Evolutionary conservation across 2,329 filamentous ascomycete species (phyloP).

Genomic region (Cadophora malorum): DNA sequence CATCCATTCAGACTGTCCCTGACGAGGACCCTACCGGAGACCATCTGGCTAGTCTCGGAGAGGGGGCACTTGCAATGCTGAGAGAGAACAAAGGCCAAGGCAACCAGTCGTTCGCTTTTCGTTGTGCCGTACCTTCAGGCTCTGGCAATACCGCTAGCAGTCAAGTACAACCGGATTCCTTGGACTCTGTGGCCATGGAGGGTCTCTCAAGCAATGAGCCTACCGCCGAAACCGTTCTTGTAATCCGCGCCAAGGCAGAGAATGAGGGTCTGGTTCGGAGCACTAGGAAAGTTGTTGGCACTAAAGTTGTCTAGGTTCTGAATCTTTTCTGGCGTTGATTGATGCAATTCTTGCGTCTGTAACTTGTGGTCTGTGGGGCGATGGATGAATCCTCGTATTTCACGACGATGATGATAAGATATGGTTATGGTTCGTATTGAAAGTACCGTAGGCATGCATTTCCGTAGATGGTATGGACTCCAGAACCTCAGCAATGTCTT

Average conservation of each 20-base stretch:
- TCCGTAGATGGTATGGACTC: neutral
- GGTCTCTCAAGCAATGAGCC: neutral
- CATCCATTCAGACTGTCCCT: neutral
- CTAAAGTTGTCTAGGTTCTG: neutral
- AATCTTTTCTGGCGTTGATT: neutral
- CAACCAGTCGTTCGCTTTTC: neutral
- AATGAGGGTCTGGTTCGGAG: neutral
- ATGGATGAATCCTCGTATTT: neutral
- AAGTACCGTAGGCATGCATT: neutral
- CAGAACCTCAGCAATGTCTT: neutral
- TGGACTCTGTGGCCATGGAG: too few relatives aligned
- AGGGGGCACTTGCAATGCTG: conserved; percentile 7
- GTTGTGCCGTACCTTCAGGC: neutral
- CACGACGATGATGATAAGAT: neutral
- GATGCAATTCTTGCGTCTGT: neutral
- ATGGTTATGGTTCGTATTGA: neutral
- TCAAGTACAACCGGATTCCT: neutral
- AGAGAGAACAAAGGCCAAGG: conserved; percentile 7
- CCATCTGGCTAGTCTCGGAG: neutral
- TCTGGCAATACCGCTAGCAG: neutral
- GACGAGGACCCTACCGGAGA: conserved; percentile 3
- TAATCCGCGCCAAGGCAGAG: neutral
- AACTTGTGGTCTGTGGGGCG: neutral
- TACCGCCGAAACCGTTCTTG: neutral
- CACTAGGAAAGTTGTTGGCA: neutral